Conservation (phyloP, 2,329 filamentous ascomycete genomes). For the Sarocladium brachiariae region DNA sequence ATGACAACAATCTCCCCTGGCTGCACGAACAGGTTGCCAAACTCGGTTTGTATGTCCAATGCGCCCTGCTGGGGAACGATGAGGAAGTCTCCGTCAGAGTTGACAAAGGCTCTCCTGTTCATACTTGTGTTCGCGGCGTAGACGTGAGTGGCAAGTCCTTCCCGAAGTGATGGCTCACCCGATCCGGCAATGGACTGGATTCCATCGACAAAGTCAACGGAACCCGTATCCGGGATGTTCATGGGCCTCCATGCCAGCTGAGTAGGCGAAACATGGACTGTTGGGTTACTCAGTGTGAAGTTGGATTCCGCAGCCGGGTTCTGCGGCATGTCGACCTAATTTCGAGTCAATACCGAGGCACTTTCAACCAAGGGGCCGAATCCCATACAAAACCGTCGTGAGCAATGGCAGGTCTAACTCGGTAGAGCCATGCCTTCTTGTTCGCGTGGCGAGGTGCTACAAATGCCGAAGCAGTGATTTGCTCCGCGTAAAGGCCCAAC, state of each 20-base stretch:
- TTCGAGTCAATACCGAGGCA: not conserved
- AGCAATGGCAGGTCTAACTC: constrained; percentile 22
- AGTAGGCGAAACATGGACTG: constrained; percentile 15
- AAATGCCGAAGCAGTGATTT: constrained; percentile 32
- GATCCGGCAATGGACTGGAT: constrained; percentile 60
- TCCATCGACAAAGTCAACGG: constrained; percentile 23
- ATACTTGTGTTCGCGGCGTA: constrained; percentile 65
- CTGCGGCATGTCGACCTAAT: constrained; percentile 14
- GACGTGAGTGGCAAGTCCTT: constrained; percentile 61
- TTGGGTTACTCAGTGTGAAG: constrained; percentile 17
- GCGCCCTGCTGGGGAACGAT: constrained; percentile 59
- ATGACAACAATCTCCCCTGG: constrained; percentile 61
- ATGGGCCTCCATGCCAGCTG: too few relatives aligned
- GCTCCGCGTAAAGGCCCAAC: constrained; percentile 33
- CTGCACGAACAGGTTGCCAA: constrained; percentile 53
- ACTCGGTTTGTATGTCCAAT: constrained; percentile 59
- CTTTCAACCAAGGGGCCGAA: not conserved
- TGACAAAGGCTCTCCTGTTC: constrained; percentile 63
- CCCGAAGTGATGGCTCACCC: constrained; percentile 62
- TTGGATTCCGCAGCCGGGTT: constrained; percentile 19
- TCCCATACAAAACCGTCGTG: constrained; percentile 18
- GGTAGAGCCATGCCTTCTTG: constrained; percentile 25
- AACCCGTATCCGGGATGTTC: constrained; percentile 18
- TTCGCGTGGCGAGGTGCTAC: constrained; percentile 23
- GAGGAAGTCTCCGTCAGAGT: constrained; percentile 60